A percentile compares a stretch with the other conserved stretches of the same genome.
phyloP scores from a whole-genome alignment of 2,329 filamentous ascomycete genomes.

The Ophiostoma sp. region DNA sequence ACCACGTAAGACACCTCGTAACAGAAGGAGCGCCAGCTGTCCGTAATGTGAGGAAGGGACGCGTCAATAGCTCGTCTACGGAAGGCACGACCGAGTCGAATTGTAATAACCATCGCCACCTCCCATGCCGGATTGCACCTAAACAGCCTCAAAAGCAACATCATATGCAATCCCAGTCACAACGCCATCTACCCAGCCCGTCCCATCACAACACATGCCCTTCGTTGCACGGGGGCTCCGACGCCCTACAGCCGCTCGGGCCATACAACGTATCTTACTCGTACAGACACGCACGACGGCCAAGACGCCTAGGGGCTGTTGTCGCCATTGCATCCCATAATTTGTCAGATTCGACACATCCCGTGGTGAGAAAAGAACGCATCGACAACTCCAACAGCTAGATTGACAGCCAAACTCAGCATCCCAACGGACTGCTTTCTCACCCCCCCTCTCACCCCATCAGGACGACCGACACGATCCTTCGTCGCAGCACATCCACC shows the following conservation, averaged over 20 bases:
- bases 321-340: neutral
- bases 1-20: neutral
- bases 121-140: neutral
- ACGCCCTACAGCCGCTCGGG: neutral
- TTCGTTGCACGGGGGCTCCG: neutral
- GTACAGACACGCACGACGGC: neutral
- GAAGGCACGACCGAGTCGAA: neutral
- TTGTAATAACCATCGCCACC: neutral
- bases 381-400: neutral
- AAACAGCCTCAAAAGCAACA: slow-evolving; percentile 6
- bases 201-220: neutral
- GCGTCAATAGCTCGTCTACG: neutral
- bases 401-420: no score
- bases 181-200: neutral
- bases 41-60: neutral
- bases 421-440: no score
- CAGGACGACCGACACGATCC: slow-evolving; percentile 3
- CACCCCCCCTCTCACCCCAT: neutral
- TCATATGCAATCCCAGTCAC: neutral
- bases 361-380: neutral
- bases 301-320: neutral
- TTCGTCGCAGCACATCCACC: slow-evolving; percentile 1
- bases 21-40: neutral
- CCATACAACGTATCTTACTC: neutral
- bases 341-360: neutral